A percentile compares a stretch with the other conserved stretches of the same genome.
phyloP scores from a whole-genome alignment of 177 flowering plant genomes.

The Vitis hybrid region DNA sequence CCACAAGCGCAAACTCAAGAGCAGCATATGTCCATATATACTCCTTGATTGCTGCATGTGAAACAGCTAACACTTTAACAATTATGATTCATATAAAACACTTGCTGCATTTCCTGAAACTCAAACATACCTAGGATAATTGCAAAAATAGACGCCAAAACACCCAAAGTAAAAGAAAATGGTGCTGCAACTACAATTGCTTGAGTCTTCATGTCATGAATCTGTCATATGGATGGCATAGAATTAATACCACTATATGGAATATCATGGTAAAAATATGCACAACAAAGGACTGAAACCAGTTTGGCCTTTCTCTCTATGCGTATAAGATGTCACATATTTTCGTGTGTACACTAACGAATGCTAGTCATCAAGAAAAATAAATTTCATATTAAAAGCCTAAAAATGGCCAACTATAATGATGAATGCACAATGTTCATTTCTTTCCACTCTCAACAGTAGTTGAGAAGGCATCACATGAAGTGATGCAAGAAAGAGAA shows the following conservation, averaged over 20 bases:
- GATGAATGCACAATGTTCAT: no score
- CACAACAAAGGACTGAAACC: no score
- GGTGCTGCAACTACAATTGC: slow-evolving; percentile 79
- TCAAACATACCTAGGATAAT: slow-evolving; percentile 55
- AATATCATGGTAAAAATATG: background rate
- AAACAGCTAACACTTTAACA: slow-evolving; percentile 4
- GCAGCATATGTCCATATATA: slow-evolving; percentile 93
- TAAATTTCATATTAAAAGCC: no score
- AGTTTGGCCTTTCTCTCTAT: no score
- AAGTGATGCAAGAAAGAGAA: no score
- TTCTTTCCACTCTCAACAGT: no score
- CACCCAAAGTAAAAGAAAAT: slow-evolving; percentile 71
- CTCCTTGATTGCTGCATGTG: slow-evolving; percentile 73
- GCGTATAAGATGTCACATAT: no score
- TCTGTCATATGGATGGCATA: slow-evolving; percentile 32
- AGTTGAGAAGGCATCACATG: no score
- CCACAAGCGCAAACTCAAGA: slow-evolving; percentile 77
- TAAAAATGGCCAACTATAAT: no score
- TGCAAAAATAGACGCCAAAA: slow-evolving; percentile 71
- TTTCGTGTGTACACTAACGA: no score
- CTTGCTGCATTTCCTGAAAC: background rate
- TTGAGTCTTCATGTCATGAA: slow-evolving; percentile 58
- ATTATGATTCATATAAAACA: background rate
- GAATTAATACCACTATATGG: background rate
- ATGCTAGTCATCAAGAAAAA: no score